These are phyloP conservation scores for Ogataea kodamae DNA, from an alignment of 805 yeast species.

Conservation along the genomic window DNA sequence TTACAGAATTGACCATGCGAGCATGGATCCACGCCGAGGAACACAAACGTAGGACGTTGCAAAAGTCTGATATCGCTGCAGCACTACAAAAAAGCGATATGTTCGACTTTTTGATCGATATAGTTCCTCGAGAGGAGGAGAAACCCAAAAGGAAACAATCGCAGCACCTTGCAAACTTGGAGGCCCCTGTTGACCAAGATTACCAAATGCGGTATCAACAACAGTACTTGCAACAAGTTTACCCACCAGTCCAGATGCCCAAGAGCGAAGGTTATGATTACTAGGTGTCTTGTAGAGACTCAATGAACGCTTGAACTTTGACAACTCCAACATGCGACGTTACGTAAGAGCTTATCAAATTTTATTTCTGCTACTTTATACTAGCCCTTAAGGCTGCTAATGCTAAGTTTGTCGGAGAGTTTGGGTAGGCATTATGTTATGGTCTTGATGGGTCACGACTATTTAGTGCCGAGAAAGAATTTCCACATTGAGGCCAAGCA, in stretches of 20 bases:
- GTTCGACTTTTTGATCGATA: constrained; percentile 96
- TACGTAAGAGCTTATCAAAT: too few species aligned
- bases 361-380: too few species aligned
- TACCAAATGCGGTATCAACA: constrained; percentile 23
- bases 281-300: constrained; percentile 2
- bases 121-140: constrained; percentile 88
- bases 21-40: constrained; percentile 99
- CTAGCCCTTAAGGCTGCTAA: too few species aligned
- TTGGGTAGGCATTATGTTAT: too few species aligned
- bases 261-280: constrained; percentile 8
- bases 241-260: constrained; percentile 14
- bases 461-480: too few species aligned
- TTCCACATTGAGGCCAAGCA: too few species aligned
- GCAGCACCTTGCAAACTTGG: constrained; percentile 24
- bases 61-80: constrained; percentile 90
- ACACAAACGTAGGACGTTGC: constrained; percentile 89
- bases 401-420: too few species aligned
- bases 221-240: constrained; percentile 17
- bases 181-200: constrained; percentile 14
- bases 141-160: constrained; percentile 40
- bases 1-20: constrained; percentile 95
- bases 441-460: too few species aligned
- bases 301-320: too few species aligned
- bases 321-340: too few species aligned
- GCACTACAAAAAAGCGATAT: constrained; percentile 93